Percentiles rank a stretch among this genome's conserved stretches.
Conservation (phyloP, 2,329 filamentous ascomycete genomes). For the Tolypocladium pustulatum region DNA sequence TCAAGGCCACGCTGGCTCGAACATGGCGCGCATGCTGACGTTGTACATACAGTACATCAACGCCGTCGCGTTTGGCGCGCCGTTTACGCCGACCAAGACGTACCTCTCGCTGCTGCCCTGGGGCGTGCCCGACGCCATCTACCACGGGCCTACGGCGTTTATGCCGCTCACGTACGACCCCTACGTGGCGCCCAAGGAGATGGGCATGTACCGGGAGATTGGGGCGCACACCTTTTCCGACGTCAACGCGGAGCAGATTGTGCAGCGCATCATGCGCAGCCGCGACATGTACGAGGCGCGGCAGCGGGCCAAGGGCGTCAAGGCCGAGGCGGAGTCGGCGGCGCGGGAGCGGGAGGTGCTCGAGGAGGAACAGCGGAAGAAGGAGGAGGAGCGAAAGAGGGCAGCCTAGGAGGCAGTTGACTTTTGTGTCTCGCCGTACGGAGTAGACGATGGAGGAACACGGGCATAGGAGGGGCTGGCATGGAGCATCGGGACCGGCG, state of each 20-base stretch:
- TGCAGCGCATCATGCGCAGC: constrained; percentile 79
- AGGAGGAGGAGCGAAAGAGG: constrained; percentile 31
- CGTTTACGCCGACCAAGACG: constrained; percentile 69
- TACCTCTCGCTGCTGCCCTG: constrained; percentile 70
- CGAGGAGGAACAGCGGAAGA: constrained; percentile 45
- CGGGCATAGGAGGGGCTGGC: neutral
- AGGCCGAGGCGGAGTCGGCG: constrained; percentile 64
- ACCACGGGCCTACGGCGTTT: constrained; percentile 92
- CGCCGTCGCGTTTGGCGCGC: constrained; percentile 79
- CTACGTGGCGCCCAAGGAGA: constrained; percentile 67
- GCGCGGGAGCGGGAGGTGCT: constrained; percentile 50
- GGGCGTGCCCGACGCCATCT: constrained; percentile 68
- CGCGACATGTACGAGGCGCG: constrained; percentile 82
- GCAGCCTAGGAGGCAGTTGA: neutral
- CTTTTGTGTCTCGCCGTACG: neutral
- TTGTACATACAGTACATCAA: constrained; percentile 60
- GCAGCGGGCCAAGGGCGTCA: constrained; percentile 81
- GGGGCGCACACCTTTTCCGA: constrained; percentile 67
- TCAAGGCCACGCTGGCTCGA: neutral
- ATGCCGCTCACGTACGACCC: constrained; percentile 73
- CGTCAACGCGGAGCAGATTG: constrained; percentile 88
- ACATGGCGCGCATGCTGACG: neutral
- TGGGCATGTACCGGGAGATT: constrained; percentile 79
- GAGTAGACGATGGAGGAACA: too few relatives aligned
- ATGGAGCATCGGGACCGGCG: neutral